A percentile compares a stretch with the other conserved stretches of the same genome.
phyloP scores from a whole-genome alignment of 257 asterid genomes.

The Jasminum sambac region DNA sequence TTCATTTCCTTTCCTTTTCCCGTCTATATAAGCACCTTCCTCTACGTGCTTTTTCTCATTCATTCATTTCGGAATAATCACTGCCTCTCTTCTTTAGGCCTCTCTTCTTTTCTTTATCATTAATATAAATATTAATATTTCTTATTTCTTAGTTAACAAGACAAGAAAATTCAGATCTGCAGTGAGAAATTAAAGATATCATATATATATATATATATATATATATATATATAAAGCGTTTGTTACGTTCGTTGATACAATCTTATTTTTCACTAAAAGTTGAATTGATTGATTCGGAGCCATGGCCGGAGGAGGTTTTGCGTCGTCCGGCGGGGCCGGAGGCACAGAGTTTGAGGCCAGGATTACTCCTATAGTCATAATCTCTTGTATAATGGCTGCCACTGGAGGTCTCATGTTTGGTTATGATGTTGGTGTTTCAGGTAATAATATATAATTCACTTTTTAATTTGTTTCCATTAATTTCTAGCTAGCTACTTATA shows the following conservation, averaged over 20 bases:
- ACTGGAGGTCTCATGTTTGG: slow-evolving; percentile 93
- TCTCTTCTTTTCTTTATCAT: too few species aligned
- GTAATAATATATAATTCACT: slow-evolving; percentile 27
- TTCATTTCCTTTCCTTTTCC: slow-evolving; percentile 7
- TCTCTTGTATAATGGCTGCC: slow-evolving; percentile 85
- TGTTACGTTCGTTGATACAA: too few species aligned
- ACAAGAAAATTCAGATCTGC: too few species aligned
- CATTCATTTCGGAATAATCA: slow-evolving; percentile 12
- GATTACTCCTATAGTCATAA: slow-evolving; percentile 74
- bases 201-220: too few species aligned
- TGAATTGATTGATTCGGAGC: neutral
- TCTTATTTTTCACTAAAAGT: too few species aligned
- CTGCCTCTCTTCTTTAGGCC: too few species aligned
- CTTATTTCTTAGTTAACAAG: too few species aligned
- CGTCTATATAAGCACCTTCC: slow-evolving; percentile 33
- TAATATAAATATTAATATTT: too few species aligned
- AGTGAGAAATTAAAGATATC: too few species aligned
- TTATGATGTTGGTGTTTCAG: slow-evolving; percentile 78
- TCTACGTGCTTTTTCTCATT: slow-evolving; percentile 9
- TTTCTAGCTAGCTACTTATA: too few species aligned
- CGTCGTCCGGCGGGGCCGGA: slow-evolving; percentile 40
- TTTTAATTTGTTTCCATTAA: too few species aligned
- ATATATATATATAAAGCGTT: too few species aligned
- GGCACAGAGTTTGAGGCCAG: slow-evolving; percentile 72
- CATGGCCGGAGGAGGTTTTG: slow-evolving; percentile 79